These are phyloP conservation scores for Oryza officinalis DNA, from an alignment of 176 grass and related monocot genomes.

Conservation along the genomic window DNA sequence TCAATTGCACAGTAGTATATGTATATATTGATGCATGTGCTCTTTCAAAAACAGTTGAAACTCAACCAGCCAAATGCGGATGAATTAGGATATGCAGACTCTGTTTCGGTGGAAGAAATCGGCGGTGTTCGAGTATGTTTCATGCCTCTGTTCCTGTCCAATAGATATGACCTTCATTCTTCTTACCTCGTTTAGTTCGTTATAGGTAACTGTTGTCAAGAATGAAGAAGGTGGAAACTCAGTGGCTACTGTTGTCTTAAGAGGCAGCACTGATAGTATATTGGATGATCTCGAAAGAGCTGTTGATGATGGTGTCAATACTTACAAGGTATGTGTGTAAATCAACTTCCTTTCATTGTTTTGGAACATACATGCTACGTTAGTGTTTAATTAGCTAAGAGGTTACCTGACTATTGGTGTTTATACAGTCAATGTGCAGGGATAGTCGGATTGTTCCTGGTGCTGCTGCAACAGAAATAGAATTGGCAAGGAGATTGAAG, in stretches of 20 bases:
- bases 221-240: conserved; percentile 84
- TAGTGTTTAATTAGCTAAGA: background rate
- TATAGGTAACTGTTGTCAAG: conserved; percentile 82
- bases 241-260: conserved; percentile 79
- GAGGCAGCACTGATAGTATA: conserved; percentile 94
- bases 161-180: background rate
- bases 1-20: background rate
- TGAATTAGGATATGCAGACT: conserved; percentile 88
- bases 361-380: background rate
- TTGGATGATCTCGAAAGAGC: conserved; percentile 97
- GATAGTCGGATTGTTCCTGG: conserved; percentile 89
- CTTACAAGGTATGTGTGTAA: conserved; percentile 68
- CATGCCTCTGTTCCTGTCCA: background rate
- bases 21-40: conserved; percentile 1
- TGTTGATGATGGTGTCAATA: conserved; percentile 96
- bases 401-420: conserved; percentile 12
- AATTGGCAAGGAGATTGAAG: conserved; percentile 82
- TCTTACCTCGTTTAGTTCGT: conserved; percentile 4
- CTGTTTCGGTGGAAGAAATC: conserved; percentile 86
- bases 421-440: conserved; percentile 86
- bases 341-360: background rate
- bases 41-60: conserved; percentile 70
- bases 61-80: conserved; percentile 75
- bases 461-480: conserved; percentile 89
- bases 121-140: conserved; percentile 70